Evolutionary conservation across 2,329 filamentous ascomycete genomes (phyloP), one percentile per base, ranked within the genome.

Genomic region (Coniochaeta pulveracea): DNA sequence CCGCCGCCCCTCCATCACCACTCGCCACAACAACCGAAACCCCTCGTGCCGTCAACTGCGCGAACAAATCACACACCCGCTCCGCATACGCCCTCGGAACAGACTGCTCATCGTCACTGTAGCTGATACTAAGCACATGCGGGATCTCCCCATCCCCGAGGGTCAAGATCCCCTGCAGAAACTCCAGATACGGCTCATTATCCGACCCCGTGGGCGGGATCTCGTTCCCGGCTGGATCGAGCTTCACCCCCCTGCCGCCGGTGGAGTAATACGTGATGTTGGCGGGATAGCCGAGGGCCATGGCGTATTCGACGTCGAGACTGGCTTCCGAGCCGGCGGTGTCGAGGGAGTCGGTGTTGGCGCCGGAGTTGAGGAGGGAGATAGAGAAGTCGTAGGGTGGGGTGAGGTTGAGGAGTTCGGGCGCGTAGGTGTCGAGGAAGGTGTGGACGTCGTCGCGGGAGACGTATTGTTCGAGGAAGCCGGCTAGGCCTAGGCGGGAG

Each of bases 101-200:
- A 0, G 62, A 61, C 31, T 69, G 57, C 51, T 76, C 72, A 40
- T 74, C 65, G 42, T 76, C 71, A 10, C 63, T 67, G 45, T 76
- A 77, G 10, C 68, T 72, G 14, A 72, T 63, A 29, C 66, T 67
- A 10, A 77, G 57, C 3, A 76, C 64, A 33, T 71, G 68, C 1
- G 73, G 72, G 10, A 74, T 45, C 14, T 61, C 48, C 10, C 53
- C 47, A 29, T 66, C 60, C 1, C 54, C 47, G 38, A 60, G 55
- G 15, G 43, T 49, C 2, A 75, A 54, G 6, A 76, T 50, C 38
- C 64, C 60, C 35, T 69, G 55, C 10, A 75, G 52, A 41, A 70
- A 66, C 23, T 66, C 61, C 4, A 76, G 50, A 40, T 70, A 76
- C 0, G 72, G 72, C 48, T 76, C 72, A 45, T 76, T 76, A 38